Conservation (phyloP, 345 rosid species). For the Corchorus olitorius region DNA sequence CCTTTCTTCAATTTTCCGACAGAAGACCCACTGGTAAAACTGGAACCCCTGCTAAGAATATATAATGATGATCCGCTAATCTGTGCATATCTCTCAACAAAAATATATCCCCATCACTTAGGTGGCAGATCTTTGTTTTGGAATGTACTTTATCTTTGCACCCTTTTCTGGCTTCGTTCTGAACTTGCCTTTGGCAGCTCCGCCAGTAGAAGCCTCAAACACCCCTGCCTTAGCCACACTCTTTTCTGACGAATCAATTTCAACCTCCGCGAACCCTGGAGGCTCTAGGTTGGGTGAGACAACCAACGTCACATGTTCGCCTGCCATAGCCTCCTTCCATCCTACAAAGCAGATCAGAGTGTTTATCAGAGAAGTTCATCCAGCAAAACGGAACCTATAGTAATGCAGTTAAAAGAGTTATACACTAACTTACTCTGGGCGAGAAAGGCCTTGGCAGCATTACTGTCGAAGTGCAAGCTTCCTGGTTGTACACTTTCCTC, state of each 20-base stretch:
- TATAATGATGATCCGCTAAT: slow-evolving; percentile 27
- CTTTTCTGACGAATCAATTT: slow-evolving; percentile 33
- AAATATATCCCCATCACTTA: slow-evolving; percentile 26
- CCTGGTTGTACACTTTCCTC: slow-evolving; percentile 29
- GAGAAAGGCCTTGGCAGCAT: slow-evolving; percentile 76
- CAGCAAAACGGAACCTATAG: background rate
- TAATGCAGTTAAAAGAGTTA: background rate
- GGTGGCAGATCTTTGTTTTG: slow-evolving; percentile 55
- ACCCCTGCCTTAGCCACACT: slow-evolving; percentile 28
- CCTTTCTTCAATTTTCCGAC: slow-evolving; percentile 33
- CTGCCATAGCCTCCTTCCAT: slow-evolving; percentile 81
- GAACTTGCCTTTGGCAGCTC: slow-evolving; percentile 41
- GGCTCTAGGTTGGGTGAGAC: slow-evolving; percentile 47
- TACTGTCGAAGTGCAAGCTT: slow-evolving; percentile 46
- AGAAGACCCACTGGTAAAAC: slow-evolving; percentile 68
- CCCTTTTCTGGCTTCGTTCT: slow-evolving; percentile 61
- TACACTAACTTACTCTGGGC: slow-evolving; percentile 57
- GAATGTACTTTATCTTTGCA: slow-evolving; percentile 75
- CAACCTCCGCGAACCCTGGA: slow-evolving; percentile 24
- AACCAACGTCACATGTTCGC: slow-evolving; percentile 68
- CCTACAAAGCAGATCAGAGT: slow-evolving; percentile 42
- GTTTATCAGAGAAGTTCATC: slow-evolving; percentile 3
- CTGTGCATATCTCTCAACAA: slow-evolving; percentile 46
- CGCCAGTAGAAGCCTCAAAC: slow-evolving; percentile 24
- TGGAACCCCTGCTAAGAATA: slow-evolving; percentile 69